Evolutionary conservation across 352 stramenopile genomes (phyloP), one percentile per base, ranked within the genome.

Genomic region (Phytophthora constricta): DNA sequence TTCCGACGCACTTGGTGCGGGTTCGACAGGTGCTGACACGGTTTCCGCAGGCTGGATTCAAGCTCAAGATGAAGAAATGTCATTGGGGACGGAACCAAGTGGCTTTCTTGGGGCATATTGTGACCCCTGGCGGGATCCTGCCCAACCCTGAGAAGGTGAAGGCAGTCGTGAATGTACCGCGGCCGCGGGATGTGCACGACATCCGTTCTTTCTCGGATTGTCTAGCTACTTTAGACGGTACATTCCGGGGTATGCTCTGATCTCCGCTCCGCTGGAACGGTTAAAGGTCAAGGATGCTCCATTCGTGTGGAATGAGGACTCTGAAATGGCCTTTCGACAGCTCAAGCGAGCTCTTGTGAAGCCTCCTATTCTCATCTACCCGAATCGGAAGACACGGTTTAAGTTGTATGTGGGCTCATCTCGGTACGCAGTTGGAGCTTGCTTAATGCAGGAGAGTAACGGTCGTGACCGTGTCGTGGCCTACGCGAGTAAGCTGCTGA

Each of bases 1-100:
- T 51, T 31, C 43, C 43, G n/a, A n/a, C 19, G 10, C 43, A 51
- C 22, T n/a, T 51, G 19, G 22, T 51, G 2, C 19, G 43, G n/a
- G 14, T 51, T 7, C 43, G 43, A 19, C 43, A 51, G 9, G 43
- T 51, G 43, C 20, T 51, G 43, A 31, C 19, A 0, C 43, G 43
- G 8, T 51, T 51, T 7, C 43, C 9, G 1, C 2, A 19, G 9
- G 43, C 43, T 2, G 43, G 43, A 1, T 51, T 51, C 43, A 27
- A 27, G 20, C 23, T 51, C 2, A 51, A 51, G 22, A 50, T 50
- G 43, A 26, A 28, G n/a, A 50, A 50, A 19, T 50, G 19, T 51
- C 45, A 51, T 17, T 51, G 22, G 45, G 43, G 45, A 28, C 4
- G 23, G 4, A 51, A 10, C 23, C 45, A 51, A 51, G 45, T 51